Percentiles rank a stretch among this genome's conserved stretches.
Evolutionary conservation across 352 stramenopile genomes (phyloP).

Genomic region (Thraustochytrium sp.): DNA sequence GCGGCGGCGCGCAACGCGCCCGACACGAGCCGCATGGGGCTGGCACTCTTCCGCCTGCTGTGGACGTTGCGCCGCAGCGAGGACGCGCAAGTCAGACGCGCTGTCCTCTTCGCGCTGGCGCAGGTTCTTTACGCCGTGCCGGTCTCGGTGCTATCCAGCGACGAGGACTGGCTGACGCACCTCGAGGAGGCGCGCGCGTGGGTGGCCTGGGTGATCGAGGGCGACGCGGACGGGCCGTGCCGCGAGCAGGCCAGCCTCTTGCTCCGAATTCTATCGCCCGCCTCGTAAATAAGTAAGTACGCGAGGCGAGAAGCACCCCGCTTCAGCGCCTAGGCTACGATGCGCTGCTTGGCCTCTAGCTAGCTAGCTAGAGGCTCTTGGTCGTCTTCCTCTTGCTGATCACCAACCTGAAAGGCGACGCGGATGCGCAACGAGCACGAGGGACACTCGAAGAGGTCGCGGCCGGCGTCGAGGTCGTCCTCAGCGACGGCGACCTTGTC

Average conservation of each 20-base stretch:
- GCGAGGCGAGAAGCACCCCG: too few species aligned
- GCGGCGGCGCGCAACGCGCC: background rate
- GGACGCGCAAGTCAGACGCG: background rate
- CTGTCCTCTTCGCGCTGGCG: background rate
- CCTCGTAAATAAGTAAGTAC: too few species aligned
- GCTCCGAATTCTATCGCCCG: background rate
- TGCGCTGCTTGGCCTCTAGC: too few species aligned
- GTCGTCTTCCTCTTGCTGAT: background rate
- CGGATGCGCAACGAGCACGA: background rate
- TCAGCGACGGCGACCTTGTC: background rate
- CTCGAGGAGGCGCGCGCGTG: background rate
- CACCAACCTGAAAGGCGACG: background rate
- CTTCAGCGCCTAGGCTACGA: too few species aligned
- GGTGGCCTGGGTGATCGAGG: background rate
- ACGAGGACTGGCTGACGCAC: background rate
- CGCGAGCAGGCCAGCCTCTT: background rate
- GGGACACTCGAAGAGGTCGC: background rate
- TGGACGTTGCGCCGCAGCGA: background rate
- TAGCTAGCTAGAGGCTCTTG: too few species aligned
- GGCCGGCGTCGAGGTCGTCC: background rate
- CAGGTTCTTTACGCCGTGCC: background rate
- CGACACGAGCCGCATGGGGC: background rate
- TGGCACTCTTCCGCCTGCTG: background rate
- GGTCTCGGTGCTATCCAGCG: background rate
- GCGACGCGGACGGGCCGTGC: background rate